Evolutionary conservation across 371 early-diverging fungal species (phyloP), one percentile per base, ranked within the genome.

Genomic region (Mortierella sp.): DNA sequence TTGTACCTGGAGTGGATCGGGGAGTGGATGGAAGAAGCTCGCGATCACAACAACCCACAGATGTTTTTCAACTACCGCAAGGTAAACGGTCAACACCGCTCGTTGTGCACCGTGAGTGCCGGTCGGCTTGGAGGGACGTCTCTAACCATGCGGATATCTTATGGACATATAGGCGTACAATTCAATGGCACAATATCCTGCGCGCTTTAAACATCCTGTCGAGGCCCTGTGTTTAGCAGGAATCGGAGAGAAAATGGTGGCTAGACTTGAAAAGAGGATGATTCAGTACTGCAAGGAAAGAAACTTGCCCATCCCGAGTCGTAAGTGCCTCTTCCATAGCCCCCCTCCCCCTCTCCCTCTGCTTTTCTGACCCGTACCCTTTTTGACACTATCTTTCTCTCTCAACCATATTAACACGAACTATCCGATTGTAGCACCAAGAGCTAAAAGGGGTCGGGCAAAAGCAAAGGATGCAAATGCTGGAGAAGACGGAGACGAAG

Each of bases 111-210:
- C n/a, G n/a, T n/a, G n/a, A n/a, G n/a, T n/a, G n/a, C n/a, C n/a
- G n/a, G n/a, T n/a, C n/a, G n/a, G n/a, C n/a, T n/a, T n/a, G 34
- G 10, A 34, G 34, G 7, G 10, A 34, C 7, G 34, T 7, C 34
- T 34, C 34, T 34, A 7, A 34, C 34, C 10, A 4, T 34, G 34
- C 34, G 10, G 10, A 34, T 10, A 34, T 34, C 34, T 34, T 34
- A n/a, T n/a, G n/a, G n/a, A n/a, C 34, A 34, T 10, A 34, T 64
- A 90, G 92, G 93, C 93, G 2, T 82, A 82, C 58, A 86, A 87
- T n/a, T 86, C 89, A 1, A 66, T 92, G 58, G 71, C 71, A 1
- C 83, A 81, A 61, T 90, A 86, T 59, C 88, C 90, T 21, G 65
- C 81, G 4, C 47, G 65, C 0, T 84, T 91, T 42, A 57, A 58